These are phyloP conservation scores for Wilcoxina mikolae DNA, from an alignment of 495 filamentous ascomycete species.

Conservation along the genomic window DNA sequence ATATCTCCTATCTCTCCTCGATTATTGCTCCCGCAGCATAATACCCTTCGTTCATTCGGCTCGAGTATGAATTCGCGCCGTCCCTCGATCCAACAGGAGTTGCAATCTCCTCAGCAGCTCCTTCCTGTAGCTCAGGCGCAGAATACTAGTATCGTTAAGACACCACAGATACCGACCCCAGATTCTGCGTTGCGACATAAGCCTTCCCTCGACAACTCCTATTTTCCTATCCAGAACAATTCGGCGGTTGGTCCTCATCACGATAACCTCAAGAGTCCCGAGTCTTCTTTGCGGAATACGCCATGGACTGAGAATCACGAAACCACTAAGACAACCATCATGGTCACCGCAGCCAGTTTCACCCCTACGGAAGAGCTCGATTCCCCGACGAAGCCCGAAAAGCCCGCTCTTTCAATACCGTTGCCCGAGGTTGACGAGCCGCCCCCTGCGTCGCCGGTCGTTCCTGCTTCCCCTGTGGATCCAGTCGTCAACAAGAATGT, in stretches of 20 bases:
- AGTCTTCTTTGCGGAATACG: background rate
- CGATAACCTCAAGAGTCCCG: background rate
- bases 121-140: conserved; percentile 11
- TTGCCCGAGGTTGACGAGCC: conserved; percentile 18
- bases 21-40: background rate
- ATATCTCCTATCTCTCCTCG: background rate
- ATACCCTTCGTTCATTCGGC: background rate
- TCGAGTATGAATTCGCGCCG: conserved; percentile 3
- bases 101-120: conserved; percentile 4
- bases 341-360: background rate
- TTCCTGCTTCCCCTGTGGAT: background rate
- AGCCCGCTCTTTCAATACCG: conserved; percentile 3
- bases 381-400: conserved; percentile 9
- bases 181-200: conserved; percentile 26
- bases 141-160: conserved; percentile 28
- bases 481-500: conserved; percentile 7
- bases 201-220: conserved; percentile 19
- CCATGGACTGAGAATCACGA: conserved; percentile 12
- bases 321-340: conserved; percentile 6
- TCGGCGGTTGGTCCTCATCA: conserved; percentile 11
- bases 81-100: background rate
- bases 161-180: conserved; percentile 20
- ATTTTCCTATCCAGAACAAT: conserved; percentile 17
- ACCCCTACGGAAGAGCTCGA: conserved; percentile 8
- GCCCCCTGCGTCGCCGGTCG: background rate